Base-by-base conservation (phyloP, 148 eudicot genomes). In the Beta vulgaris region DNA sequence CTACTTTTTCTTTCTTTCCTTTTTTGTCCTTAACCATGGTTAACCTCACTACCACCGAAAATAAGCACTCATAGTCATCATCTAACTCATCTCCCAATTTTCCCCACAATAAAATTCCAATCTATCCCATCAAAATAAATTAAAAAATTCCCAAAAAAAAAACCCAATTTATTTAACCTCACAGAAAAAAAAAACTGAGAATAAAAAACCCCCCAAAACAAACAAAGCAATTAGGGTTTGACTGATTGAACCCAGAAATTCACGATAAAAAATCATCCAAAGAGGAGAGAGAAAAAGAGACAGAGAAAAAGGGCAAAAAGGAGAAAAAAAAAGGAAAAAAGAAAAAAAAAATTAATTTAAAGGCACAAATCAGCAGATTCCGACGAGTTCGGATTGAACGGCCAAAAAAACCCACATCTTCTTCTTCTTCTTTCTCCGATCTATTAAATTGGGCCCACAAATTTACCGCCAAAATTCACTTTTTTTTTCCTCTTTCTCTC, bases 371-470 rank as follows among this genome's bases (percentile, higher is more conserved):
- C 48, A 76, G 63, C 82, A 79, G 78, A 79, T 79, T 83, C 85
- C 85, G 85, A 72, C 79, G 80, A 82, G 76, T 79, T 76, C 77
- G 68, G 80, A 60, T 71, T 77, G 69, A 73, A 46, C 71, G 55
- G 58, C 73, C 80, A 63, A 60, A n/a, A 69, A 74, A 78, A 75
- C 77, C 74, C 73, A 72, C 75, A 74, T 51, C 71, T 77, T 31
- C 57, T 40, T 70, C 70, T 68, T 74, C 78, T 54, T 44, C 68
- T 53, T 73, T 79, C 80, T 79, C 83, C 83, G 85, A 73, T 79
- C 79, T 80, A 69, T 48, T 61, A 31, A 34, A 51, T 75, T 40
- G 82, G 74, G 23, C 82, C 85, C 82, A 79, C 80, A 60, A 60
- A 55, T 76, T 71, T 64, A 69, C 79, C 59, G 76, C 72, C 78